phyloP scores from a whole-genome alignment of 2,329 filamentous ascomycete species.

The Orbilia oligospora region DNA sequence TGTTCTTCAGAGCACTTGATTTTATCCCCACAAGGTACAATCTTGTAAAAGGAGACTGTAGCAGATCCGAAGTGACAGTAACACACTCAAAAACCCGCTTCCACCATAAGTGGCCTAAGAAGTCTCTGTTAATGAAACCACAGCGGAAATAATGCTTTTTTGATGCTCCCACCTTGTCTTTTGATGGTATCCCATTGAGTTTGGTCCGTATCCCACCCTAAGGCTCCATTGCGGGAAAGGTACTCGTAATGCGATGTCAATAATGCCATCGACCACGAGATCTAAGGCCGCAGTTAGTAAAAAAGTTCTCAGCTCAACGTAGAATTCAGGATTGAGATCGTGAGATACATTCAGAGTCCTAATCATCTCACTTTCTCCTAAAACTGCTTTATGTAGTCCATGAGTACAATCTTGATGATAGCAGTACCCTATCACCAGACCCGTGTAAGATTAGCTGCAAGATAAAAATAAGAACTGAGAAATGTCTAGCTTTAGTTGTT shows the following conservation, averaged over 20 bases:
- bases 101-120: slow-evolving; percentile 8
- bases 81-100: slow-evolving; percentile 14
- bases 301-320: too few species aligned
- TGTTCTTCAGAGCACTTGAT: background rate
- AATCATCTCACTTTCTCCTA: background rate
- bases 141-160: background rate
- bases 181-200: background rate
- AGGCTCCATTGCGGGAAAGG: background rate
- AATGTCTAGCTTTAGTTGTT: too few species aligned
- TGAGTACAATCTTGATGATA: background rate
- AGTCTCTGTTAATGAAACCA: background rate
- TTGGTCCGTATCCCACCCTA: background rate
- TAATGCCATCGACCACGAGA: slow-evolving; percentile 27
- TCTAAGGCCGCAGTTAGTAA: background rate
- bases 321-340: too few species aligned
- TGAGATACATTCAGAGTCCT: background rate
- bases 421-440: background rate
- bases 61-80: slow-evolving; percentile 4
- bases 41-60: slow-evolving; percentile 5
- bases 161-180: background rate
- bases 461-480: too few species aligned
- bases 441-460: background rate
- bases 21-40: background rate
- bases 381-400: slow-evolving; percentile 1
- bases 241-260: slow-evolving; percentile 1